These are phyloP conservation scores for Ensete glaucum DNA, from an alignment of 176 grass and related monocot species.

Conservation along the genomic window DNA sequence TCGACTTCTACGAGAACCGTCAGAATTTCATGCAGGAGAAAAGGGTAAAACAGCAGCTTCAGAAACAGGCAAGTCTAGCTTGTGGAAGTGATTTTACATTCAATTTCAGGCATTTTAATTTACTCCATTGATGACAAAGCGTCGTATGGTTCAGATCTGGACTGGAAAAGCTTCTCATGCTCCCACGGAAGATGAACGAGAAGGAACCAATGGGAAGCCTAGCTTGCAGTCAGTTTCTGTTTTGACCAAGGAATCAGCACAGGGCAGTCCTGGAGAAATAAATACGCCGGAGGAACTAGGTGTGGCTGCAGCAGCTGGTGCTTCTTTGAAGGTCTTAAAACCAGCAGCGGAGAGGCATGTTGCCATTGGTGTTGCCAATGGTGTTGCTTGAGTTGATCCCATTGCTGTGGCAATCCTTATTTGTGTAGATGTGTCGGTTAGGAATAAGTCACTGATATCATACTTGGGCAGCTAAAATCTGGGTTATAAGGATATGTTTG, in stretches of 20 bases:
- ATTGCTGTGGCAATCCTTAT: no score
- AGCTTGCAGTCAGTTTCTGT: conserved; percentile 27
- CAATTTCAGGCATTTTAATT: no score
- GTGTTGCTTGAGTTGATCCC: conserved; percentile 17
- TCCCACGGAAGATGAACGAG: conserved; percentile 46
- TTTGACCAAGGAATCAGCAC: conserved; percentile 38
- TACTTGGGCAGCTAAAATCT: no score
- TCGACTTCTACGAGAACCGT: conserved; percentile 84
- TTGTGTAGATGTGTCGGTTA: no score
- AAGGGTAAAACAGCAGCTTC: conserved; percentile 57
- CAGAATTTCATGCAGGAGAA: conserved; percentile 91
- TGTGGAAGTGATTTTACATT: no score
- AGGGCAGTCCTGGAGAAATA: background rate
- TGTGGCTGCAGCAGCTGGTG: conserved; percentile 6
- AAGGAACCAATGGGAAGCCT: conserved; percentile 22
- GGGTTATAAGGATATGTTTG: no score
- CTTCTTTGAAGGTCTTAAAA: conserved; percentile 23
- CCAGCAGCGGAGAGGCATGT: background rate
- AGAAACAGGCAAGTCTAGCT: conserved; percentile 50
- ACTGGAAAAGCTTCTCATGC: conserved; percentile 31
- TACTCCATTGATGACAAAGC: no score
- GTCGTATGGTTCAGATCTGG: conserved; percentile 20
- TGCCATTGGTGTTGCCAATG: conserved; percentile 22
- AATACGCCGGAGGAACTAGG: conserved; percentile 14
- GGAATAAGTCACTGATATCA: no score